Percentiles rank a stretch among this genome's conserved stretches.
phyloP scores from a whole-genome alignment of 2,329 filamentous ascomycete genomes.

The Diaporthe helianthi region DNA sequence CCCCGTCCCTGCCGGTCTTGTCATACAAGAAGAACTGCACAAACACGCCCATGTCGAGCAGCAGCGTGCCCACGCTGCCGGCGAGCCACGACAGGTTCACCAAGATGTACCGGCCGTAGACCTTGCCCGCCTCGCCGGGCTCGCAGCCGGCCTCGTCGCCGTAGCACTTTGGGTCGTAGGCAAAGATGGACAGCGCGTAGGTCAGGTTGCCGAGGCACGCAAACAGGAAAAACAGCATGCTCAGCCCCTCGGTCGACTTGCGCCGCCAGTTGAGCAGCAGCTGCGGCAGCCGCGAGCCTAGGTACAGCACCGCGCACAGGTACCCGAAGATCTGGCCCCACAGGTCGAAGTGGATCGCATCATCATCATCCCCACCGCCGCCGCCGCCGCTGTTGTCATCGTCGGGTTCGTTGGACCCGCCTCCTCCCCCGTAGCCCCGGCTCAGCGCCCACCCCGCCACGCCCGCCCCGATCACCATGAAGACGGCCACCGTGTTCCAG shows the following conservation, averaged over 20 bases:
- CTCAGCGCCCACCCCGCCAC: conserved; percentile 86
- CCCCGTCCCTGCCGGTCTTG: conserved; percentile 47
- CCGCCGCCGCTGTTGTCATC: conserved; percentile 47
- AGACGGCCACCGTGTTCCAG: conserved; percentile 78
- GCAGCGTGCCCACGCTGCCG: conserved; percentile 85
- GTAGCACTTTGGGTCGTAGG: conserved; percentile 79
- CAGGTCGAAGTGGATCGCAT: conserved; percentile 70
- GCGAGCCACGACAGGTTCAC: conserved; percentile 92
- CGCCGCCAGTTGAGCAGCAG: conserved; percentile 90
- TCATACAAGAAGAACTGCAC: conserved; percentile 90
- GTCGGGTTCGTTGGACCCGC: background rate
- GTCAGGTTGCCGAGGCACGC: conserved; percentile 95
- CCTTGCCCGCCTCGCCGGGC: conserved; percentile 66
- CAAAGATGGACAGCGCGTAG: conserved; percentile 90
- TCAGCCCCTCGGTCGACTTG: conserved; percentile 92
- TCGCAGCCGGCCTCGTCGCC: conserved; percentile 57
- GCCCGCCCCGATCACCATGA: conserved; percentile 85
- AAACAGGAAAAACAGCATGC: conserved; percentile 94
- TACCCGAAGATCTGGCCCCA: conserved; percentile 94
- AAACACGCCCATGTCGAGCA: conserved; percentile 87
- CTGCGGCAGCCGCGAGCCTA: conserved; percentile 88
- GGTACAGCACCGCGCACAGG: conserved; percentile 86
- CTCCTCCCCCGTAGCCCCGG: conserved; percentile 57
- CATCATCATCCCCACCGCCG: conserved; percentile 38
- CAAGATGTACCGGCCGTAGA: conserved; percentile 84